Evolutionary conservation across 2,329 filamentous ascomycete genomes (phyloP), one percentile per base, ranked within the genome.

Genomic region (Sporothrix euskadiensis): DNA sequence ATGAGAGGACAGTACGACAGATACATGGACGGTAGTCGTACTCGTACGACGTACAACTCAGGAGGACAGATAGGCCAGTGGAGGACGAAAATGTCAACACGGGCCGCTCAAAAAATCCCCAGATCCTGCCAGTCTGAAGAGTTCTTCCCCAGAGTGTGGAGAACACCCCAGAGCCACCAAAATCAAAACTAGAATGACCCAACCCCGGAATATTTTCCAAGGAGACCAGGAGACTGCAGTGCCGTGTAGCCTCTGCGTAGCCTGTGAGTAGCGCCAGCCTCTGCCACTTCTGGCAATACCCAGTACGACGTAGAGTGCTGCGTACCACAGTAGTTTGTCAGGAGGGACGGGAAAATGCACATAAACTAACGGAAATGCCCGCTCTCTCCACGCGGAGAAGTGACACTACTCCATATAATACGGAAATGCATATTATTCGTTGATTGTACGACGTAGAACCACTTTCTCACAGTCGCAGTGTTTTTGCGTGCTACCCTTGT

Each of bases 161-260:
- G 54, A 12, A 10, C 4, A 3, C 7, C 32, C 57, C 30, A 22
- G 49, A 19, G 49, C 10, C 10, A 8, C 49, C 49, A 49, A 8
- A 35, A 6, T 9, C 6, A 14, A 44, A 44, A 14, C 6, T 6
- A 44, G 4, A 44, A 44, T 54, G 16, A 22, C 22, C n/a, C 49
- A 57, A 61, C 57, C 57, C 57, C 57, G 57, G 57, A 61, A 35
- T 61, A n/a, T 61, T 61, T 61, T 14, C 32, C 57, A 35, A n/a
- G 6, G 3, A 26, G 26, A 26, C 54, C 19, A 12, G 54, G 22
- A 14, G 54, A 22, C 54, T 30, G 22, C 16, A 57, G 22, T 57
- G 54, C 54, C 26, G 54, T n/a, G 49, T 54, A 54, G 49, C 16
- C 16, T n/a, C 19, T 30, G n/a, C 26, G 52, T 56, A 26, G 26